A percentile compares a stretch with the other conserved stretches of the same genome.
phyloP scores from a whole-genome alignment of 768 basidiomycete genomes.

The Suillus cothurnatus region DNA sequence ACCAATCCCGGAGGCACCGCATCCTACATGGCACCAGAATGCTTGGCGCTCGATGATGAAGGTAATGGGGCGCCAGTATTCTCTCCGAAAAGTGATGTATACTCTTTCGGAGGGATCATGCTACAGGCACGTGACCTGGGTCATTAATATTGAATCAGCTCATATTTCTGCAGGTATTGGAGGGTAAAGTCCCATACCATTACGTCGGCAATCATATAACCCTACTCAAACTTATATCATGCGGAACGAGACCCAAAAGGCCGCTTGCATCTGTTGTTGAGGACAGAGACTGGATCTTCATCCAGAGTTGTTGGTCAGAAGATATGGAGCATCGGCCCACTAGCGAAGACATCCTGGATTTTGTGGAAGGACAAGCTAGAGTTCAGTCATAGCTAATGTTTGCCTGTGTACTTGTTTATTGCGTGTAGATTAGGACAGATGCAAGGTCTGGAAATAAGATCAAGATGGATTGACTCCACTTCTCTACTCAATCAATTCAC shows the following conservation, averaged over 20 bases:
- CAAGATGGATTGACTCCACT: too few species aligned
- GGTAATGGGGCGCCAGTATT: not conserved
- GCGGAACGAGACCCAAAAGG: slow-evolving; percentile 16
- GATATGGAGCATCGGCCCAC: slow-evolving; percentile 35
- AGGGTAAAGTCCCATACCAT: slow-evolving; percentile 2
- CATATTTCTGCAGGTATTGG: not conserved
- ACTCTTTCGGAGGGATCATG: slow-evolving; percentile 32
- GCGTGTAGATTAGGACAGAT: too few species aligned
- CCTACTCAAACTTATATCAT: not conserved
- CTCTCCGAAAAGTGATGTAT: slow-evolving; percentile 3
- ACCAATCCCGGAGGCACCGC: slow-evolving; percentile 21
- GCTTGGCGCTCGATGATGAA: not conserved
- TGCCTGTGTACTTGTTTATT: not conserved
- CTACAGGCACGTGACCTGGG: slow-evolving; percentile 7
- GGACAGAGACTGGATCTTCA: slow-evolving; percentile 27
- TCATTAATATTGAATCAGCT: not conserved
- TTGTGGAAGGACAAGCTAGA: slow-evolving; percentile 11
- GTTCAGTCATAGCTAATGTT: not conserved
- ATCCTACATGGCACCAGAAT: slow-evolving; percentile 9
- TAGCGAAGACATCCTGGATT: slow-evolving; percentile 26
- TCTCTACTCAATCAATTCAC: too few species aligned
- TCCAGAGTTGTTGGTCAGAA: slow-evolving; percentile 30
- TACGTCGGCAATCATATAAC: not conserved
- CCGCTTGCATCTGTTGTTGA: slow-evolving; percentile 11
- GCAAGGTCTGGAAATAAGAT: too few species aligned